Evolutionary conservation across 31 red algal genomes (phyloP).

Genomic region (Bonnemaisonia californica): DNA sequence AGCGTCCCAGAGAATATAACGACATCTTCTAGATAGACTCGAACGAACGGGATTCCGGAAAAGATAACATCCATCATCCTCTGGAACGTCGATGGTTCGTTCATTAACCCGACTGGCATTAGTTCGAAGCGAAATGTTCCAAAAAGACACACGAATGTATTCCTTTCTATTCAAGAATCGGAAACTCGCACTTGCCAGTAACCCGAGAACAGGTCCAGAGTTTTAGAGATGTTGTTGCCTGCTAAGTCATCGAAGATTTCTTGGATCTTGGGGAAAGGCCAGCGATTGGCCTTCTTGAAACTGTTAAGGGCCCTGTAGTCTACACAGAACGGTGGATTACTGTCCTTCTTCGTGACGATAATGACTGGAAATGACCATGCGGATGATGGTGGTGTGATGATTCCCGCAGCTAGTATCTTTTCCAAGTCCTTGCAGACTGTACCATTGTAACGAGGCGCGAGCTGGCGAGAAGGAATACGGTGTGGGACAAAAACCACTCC

Average conservation of each 20-base stretch:
- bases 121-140: conserved; percentile 1
- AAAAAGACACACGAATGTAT: neutral
- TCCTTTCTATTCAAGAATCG: neutral
- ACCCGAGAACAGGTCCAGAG: neutral
- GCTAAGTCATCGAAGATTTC: conserved; percentile 1
- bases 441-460: too few relatives aligned
- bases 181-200: neutral
- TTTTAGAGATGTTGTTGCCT: neutral
- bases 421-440: too few relatives aligned
- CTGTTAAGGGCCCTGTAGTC: conserved; percentile 4
- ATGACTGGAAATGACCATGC: neutral
- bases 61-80: too few relatives aligned
- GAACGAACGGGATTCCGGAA: too few relatives aligned
- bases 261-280: neutral
- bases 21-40: neutral
- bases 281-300: neutral
- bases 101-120: neutral
- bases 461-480: too few relatives aligned
- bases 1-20: neutral
- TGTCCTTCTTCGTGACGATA: neutral
- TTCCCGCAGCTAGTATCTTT: too few relatives aligned
- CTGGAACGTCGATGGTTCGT: too few relatives aligned
- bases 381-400: too few relatives aligned
- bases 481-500: too few relatives aligned
- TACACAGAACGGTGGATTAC: neutral